phyloP scores from a whole-genome alignment of 2,329 filamentous ascomycete genomes.

The Camillea tinctor region DNA sequence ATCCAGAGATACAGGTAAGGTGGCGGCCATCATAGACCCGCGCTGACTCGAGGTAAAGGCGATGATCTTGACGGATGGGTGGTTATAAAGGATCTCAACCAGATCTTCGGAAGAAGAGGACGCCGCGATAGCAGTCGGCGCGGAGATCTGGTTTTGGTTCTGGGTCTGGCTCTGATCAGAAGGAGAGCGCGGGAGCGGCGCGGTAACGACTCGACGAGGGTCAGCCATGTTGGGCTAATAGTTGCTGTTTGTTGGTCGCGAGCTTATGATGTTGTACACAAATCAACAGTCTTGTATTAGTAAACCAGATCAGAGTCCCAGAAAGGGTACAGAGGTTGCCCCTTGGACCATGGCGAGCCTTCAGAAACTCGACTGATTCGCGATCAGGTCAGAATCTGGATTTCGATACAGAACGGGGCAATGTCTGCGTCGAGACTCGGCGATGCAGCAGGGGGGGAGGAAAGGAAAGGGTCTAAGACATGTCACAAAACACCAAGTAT shows the following conservation, averaged over 20 bases:
- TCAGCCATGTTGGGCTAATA: slow-evolving; percentile 10
- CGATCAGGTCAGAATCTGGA: no score
- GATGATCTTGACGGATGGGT: slow-evolving; percentile 69
- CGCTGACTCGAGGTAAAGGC: slow-evolving; percentile 43
- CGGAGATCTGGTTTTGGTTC: slow-evolving; percentile 5
- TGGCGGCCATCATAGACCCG: slow-evolving; percentile 31
- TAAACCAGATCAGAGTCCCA: slow-evolving; percentile 11
- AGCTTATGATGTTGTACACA: slow-evolving; percentile 6
- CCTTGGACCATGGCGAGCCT: slow-evolving; percentile 20
- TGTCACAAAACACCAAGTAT: no score
- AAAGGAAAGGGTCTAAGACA: no score
- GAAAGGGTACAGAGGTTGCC: slow-evolving; percentile 6
- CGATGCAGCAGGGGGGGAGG: no score
- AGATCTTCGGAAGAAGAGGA: slow-evolving; percentile 30
- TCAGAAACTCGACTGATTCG: background rate
- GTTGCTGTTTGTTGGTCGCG: slow-evolving; percentile 2
- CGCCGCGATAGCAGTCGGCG: slow-evolving; percentile 9
- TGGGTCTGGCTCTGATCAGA: slow-evolving; percentile 10
- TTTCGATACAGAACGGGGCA: no score
- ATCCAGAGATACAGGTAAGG: slow-evolving; percentile 32
- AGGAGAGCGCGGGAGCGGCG: slow-evolving; percentile 32
- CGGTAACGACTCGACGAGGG: slow-evolving; percentile 38
- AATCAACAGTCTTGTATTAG: background rate
- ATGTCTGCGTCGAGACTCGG: no score
- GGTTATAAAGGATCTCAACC: slow-evolving; percentile 72